These are phyloP conservation scores for Mortierella sp. DNA, from an alignment of 371 early-diverging fungal species.

Conservation along the genomic window DNA sequence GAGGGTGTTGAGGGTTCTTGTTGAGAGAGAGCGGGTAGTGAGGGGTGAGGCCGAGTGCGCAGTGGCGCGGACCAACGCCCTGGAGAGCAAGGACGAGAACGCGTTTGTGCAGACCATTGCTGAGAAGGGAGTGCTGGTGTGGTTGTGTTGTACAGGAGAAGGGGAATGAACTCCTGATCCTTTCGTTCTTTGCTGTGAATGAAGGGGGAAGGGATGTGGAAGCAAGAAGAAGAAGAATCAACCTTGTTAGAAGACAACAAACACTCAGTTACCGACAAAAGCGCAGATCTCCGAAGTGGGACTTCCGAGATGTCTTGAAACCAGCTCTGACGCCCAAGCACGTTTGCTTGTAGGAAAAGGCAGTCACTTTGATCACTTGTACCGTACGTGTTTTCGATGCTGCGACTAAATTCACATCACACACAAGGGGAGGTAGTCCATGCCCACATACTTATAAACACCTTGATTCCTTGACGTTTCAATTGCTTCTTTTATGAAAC, in stretches of 20 bases:
- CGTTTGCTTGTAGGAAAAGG: not conserved
- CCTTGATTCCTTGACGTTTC: not conserved
- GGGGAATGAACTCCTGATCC: not conserved
- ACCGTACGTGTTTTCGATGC: no score
- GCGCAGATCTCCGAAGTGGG: slow-evolving; percentile 1
- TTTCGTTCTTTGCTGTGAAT: not conserved
- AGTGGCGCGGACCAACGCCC: slow-evolving; percentile 39
- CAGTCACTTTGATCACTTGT: not conserved
- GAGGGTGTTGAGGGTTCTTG: slow-evolving; percentile 22
- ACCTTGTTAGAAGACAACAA: not conserved
- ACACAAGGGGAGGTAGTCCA: no score
- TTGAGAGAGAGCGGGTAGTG: slow-evolving; percentile 25
- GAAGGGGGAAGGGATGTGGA: not conserved
- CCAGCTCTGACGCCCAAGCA: no score
- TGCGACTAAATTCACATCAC: no score
- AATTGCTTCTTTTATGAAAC: not conserved
- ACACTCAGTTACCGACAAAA: not conserved
- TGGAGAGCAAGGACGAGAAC: slow-evolving; percentile 42
- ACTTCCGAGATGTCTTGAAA: slow-evolving; percentile 1
- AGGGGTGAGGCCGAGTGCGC: slow-evolving; percentile 26
- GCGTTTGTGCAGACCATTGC: slow-evolving; percentile 50
- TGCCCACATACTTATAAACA: no score
- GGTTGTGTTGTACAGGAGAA: not conserved
- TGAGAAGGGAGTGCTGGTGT: not conserved
- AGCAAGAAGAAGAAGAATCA: not conserved